phyloP scores from a whole-genome alignment of 352 stramenopile species.

The Phytophthora multivora region DNA sequence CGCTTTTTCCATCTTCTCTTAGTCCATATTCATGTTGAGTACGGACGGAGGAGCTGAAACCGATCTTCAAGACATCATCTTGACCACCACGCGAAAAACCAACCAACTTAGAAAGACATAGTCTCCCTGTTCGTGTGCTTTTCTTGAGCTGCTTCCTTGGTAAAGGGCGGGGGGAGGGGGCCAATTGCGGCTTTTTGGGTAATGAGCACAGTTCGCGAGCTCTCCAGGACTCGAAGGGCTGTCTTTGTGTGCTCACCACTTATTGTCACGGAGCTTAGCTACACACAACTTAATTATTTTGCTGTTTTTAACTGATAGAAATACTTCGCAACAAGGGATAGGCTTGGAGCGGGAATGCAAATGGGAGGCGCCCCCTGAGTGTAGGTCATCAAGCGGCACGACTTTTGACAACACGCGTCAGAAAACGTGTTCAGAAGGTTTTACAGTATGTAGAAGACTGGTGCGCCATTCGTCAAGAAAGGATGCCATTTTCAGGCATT shows the following conservation, averaged over 20 bases:
- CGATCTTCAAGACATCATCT: slow-evolving; percentile 78
- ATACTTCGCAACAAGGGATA: neutral
- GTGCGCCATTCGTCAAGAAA: no score
- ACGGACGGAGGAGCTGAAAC: slow-evolving; percentile 68
- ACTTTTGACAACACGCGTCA: neutral
- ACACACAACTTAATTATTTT: neutral
- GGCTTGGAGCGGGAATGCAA: neutral
- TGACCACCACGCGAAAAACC: slow-evolving; percentile 74
- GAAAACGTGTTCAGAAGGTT: neutral
- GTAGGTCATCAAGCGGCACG: slow-evolving; percentile 3
- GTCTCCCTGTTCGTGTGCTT: slow-evolving; percentile 79
- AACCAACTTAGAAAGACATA: slow-evolving; percentile 91
- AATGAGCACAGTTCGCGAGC: slow-evolving; percentile 40
- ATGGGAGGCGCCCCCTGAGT: neutral
- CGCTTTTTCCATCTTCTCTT: slow-evolving; percentile 47
- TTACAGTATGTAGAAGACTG: neutral
- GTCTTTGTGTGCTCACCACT: no score
- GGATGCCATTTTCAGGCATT: no score
- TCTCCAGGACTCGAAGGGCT: no score
- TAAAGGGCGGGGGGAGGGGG: slow-evolving; percentile 56
- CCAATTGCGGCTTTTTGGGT: slow-evolving; percentile 71
- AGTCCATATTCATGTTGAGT: slow-evolving; percentile 64
- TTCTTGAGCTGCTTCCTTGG: slow-evolving; percentile 73
- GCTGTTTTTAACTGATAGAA: neutral
- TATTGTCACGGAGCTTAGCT: neutral